phyloP scores from a whole-genome alignment of 768 basidiomycete genomes.

The Tricholoma sp. region DNA sequence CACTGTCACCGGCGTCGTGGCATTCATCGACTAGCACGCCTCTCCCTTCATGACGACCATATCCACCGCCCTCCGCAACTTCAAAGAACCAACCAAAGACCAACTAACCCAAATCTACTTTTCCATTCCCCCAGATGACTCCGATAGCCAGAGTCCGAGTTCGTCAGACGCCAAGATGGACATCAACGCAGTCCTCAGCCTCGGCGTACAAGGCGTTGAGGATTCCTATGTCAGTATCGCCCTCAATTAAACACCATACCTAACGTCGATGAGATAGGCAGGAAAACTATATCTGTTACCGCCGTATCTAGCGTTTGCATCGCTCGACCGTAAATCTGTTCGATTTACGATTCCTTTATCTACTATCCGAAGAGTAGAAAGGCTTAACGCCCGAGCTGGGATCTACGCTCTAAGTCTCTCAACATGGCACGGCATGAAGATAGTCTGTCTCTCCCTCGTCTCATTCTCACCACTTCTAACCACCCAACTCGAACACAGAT shows the following conservation, averaged over 20 bases:
- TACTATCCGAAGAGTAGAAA: conserved; percentile 89
- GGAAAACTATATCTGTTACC: conserved; percentile 87
- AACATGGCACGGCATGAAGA: conserved; percentile 93
- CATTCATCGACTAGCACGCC: not conserved
- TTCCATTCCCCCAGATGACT: conserved; percentile 56
- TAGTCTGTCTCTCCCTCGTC: conserved; percentile 61
- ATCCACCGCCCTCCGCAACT: conserved; percentile 84
- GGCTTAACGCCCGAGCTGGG: conserved; percentile 88
- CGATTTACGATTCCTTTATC: conserved; percentile 88
- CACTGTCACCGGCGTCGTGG: too few relatives aligned
- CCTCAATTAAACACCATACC: not conserved
- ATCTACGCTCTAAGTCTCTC: conserved; percentile 93
- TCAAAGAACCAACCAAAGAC: conserved; percentile 87
- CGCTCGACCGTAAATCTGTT: conserved; percentile 88
- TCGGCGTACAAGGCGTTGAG: conserved; percentile 74
- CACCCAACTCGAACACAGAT: conserved; percentile 41
- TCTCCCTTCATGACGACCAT: conserved; percentile 89
- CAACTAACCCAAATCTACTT: conserved; percentile 83
- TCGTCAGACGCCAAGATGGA: too few relatives aligned
- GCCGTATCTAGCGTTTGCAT: conserved; percentile 86
- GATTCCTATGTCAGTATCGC: conserved; percentile 80
- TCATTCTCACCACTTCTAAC: not conserved
- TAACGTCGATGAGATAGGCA: conserved; percentile 43
- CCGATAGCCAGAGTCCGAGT: conserved; percentile 34
- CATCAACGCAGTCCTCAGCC: conserved; percentile 82